Base-by-base conservation (phyloP, 163 green algal genomes). In the Scenedesmus sp. region DNA sequence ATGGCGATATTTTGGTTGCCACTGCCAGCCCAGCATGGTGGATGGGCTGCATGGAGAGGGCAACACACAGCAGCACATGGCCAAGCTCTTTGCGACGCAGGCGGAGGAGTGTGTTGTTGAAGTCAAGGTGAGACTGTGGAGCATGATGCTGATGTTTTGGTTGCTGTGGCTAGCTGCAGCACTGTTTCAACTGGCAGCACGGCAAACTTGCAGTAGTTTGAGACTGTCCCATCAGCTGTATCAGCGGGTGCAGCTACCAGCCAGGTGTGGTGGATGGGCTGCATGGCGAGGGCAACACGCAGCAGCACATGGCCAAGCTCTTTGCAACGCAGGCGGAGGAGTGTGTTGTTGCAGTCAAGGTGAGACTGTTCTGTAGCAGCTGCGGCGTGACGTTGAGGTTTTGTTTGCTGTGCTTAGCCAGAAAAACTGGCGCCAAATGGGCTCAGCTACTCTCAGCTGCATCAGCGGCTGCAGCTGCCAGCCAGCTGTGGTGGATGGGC, bases 401-500 rank as follows among this genome's bases (percentile, higher is more conserved):
- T 8, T 46, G 73, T 54, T 13, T 83, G 76, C 76, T 83, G 76
- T 15, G 62, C 76, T 46, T 46, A 46, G 34, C 34, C 34, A 46
- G 84, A 89, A 81, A 59, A 77, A 34, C 34, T 89, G 84, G 64
- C 57, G 64, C 13, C 57, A 89, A 13, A 89, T 77, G 62, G 57
- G 84, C 20, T 81, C 59, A 9, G 62, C 84, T 20, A 64, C 26
- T 16, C 60, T 89, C 92, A 96, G 92, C 88, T 95, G 85, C 81
- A 86, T 76, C 88, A 94, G 88, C 76, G 88, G 1, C 94, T 94
- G 82, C 83, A 70, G 46, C 76, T 93, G 86, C 84, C 92, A 82
- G 15, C 7, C 10, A 13, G n/a, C 13, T 4, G 23, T 59, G 0
- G 46, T 89, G 6, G 84, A 59, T 79, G 70, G 34, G 13, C 46